Evolutionary conservation across 2,329 filamentous ascomycete species (phyloP).

Genomic region (Colletotrichum chlorophyti): DNA sequence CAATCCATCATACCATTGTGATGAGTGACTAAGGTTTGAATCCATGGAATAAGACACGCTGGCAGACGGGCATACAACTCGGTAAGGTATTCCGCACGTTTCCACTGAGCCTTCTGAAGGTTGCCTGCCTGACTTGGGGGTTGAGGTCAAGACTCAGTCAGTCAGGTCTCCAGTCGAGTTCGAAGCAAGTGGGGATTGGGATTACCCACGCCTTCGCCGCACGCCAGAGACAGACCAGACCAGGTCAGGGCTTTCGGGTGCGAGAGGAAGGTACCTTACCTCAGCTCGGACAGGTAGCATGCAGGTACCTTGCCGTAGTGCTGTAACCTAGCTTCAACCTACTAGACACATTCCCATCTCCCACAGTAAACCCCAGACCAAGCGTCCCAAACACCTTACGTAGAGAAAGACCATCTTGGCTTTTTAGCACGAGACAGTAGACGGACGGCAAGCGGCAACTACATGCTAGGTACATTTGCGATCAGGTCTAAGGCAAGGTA

Average conservation of each 20-base stretch:
- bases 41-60: background rate
- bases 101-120: no score
- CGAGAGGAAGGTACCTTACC: no score
- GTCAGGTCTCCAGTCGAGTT: slow-evolving; percentile 23
- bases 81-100: slow-evolving; percentile 9
- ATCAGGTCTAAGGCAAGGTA: no score
- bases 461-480: slow-evolving; percentile 15
- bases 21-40: no score
- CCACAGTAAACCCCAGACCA: background rate
- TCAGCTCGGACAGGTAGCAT: background rate
- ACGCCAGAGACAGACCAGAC: slow-evolving; percentile 19
- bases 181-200: slow-evolving; percentile 23
- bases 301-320: slow-evolving; percentile 7
- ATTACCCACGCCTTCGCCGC: slow-evolving; percentile 13
- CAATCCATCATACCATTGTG: no score
- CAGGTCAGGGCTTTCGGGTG: slow-evolving; percentile 28
- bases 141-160: slow-evolving; percentile 14
- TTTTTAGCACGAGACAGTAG: background rate
- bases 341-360: background rate
- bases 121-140: slow-evolving; percentile 18
- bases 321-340: background rate
- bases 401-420: background rate
- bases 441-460: slow-evolving; percentile 11
- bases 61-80: background rate
- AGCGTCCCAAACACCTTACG: background rate